These are phyloP conservation scores for Microdochium paspali DNA, from an alignment of 2,329 filamentous ascomycete genomes.

Conservation along the genomic window DNA sequence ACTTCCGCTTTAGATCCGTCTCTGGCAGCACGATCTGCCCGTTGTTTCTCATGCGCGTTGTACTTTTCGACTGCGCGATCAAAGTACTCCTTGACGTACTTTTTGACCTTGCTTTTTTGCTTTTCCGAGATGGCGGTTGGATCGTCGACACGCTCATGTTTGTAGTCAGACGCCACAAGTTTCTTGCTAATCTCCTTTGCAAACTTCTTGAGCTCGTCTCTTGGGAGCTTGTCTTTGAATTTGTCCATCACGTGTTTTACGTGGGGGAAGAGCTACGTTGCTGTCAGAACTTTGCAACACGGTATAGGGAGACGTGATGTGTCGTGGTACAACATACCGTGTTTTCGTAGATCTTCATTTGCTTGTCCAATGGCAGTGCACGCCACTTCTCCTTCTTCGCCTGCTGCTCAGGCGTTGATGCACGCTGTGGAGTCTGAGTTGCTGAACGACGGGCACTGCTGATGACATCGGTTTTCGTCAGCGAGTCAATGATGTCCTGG, in stretches of 20 bases:
- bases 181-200: slow-evolving; percentile 71
- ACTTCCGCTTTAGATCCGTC: slow-evolving; percentile 11
- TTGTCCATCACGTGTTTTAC: slow-evolving; percentile 82
- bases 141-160: slow-evolving; percentile 76
- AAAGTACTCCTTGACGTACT: slow-evolving; percentile 75
- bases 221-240: slow-evolving; percentile 78
- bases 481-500: slow-evolving; percentile 77
- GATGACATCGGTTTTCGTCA: slow-evolving; percentile 59
- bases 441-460: slow-evolving; percentile 35
- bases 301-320: background rate
- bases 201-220: slow-evolving; percentile 59
- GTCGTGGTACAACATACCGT: slow-evolving; percentile 52
- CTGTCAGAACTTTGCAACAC: slow-evolving; percentile 10
- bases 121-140: slow-evolving; percentile 66
- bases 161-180: slow-evolving; percentile 84
- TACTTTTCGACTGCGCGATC: slow-evolving; percentile 79
- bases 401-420: slow-evolving; percentile 44
- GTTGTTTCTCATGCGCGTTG: slow-evolving; percentile 55
- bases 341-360: slow-evolving; percentile 91
- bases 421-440: slow-evolving; percentile 56
- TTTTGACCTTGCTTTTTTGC: slow-evolving; percentile 74
- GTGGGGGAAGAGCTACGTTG: slow-evolving; percentile 63
- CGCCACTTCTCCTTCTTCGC: slow-evolving; percentile 64
- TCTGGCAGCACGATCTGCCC: slow-evolving; percentile 29
- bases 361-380: slow-evolving; percentile 65